Percentiles rank a stretch among this genome's conserved stretches.
Conservation (phyloP, 768 basidiomycete species). For the Mycena venus region DNA sequence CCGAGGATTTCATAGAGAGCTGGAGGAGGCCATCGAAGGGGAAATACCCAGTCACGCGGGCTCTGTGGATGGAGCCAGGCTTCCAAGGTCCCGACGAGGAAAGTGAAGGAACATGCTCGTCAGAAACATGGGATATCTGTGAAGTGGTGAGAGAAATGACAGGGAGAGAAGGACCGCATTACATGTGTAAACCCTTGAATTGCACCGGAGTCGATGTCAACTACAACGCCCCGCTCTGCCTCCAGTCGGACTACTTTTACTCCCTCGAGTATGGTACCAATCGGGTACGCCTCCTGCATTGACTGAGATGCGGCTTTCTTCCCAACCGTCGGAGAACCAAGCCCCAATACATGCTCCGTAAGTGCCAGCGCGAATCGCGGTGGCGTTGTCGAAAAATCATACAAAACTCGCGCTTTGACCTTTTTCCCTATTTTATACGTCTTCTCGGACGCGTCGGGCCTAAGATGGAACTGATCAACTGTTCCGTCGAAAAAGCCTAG, state of each 20-base stretch:
- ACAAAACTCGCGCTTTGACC: slow-evolving; percentile 88
- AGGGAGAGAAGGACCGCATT: slow-evolving; percentile 44
- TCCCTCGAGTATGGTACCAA: slow-evolving; percentile 79
- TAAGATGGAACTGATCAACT: slow-evolving; percentile 85
- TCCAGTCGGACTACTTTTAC: slow-evolving; percentile 85
- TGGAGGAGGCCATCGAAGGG: slow-evolving; percentile 90
- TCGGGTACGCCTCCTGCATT: slow-evolving; percentile 72
- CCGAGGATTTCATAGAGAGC: slow-evolving; percentile 85
- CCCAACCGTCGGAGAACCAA: slow-evolving; percentile 57
- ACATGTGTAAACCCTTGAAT: slow-evolving; percentile 92
- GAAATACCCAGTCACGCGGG: slow-evolving; percentile 90
- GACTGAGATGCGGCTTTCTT: slow-evolving; percentile 35
- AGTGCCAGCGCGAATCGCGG: slow-evolving; percentile 88
- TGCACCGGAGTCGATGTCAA: slow-evolving; percentile 68
- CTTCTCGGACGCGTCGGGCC: slow-evolving; percentile 54
- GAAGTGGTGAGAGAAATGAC: slow-evolving; percentile 25
- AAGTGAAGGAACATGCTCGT: slow-evolving; percentile 89
- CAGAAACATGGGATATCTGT: slow-evolving; percentile 94
- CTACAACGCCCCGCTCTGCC: slow-evolving; percentile 84
- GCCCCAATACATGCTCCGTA: slow-evolving; percentile 75
- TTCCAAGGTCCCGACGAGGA: slow-evolving; percentile 87
- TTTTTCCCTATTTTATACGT: slow-evolving; percentile 76
- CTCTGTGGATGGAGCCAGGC: slow-evolving; percentile 81
- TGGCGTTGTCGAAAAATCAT: slow-evolving; percentile 81
- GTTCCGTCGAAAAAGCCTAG: slow-evolving; percentile 95